Conservation (phyloP, 805 yeast genomes). For the Groenewaldozyma tartarivorans region DNA sequence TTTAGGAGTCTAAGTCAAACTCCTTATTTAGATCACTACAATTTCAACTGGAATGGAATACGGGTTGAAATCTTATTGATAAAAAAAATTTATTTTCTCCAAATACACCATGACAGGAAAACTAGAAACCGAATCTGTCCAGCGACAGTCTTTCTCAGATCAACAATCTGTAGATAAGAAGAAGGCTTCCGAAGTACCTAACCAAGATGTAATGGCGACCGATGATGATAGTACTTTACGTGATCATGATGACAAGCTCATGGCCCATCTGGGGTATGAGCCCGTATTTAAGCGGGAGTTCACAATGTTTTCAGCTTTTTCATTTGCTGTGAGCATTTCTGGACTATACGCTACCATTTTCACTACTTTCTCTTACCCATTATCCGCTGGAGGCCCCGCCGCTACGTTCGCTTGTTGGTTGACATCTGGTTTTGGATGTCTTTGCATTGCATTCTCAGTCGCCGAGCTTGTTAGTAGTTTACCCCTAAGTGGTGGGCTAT, state of each 20-base stretch:
- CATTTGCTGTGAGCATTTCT: slow-evolving; percentile 56
- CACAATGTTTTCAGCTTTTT: slow-evolving; percentile 51
- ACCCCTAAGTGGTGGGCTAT: slow-evolving; percentile 20
- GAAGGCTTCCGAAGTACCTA: too few species aligned
- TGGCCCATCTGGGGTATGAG: slow-evolving; percentile 45
- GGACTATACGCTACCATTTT: slow-evolving; percentile 57
- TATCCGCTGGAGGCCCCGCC: slow-evolving; percentile 52
- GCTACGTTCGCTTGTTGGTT: slow-evolving; percentile 57
- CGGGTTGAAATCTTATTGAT: too few species aligned
- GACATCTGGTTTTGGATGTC: slow-evolving; percentile 43
- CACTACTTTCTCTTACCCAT: slow-evolving; percentile 41
- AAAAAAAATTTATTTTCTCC: too few species aligned
- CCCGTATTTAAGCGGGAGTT: slow-evolving; percentile 52
- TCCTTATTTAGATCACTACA: too few species aligned
- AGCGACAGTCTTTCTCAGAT: too few species aligned
- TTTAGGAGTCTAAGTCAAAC: too few species aligned
- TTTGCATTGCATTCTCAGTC: slow-evolving; percentile 52
- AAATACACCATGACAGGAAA: too few species aligned
- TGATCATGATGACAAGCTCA: slow-evolving; percentile 16
- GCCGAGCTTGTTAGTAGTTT: slow-evolving; percentile 48
- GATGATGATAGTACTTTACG: slow-evolving; percentile 1
- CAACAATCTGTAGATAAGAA: too few species aligned
- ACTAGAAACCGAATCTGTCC: too few species aligned
- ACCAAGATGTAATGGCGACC: too few species aligned
- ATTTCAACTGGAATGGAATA: too few species aligned